Base-by-base conservation (phyloP, 2,329 filamentous ascomycete genomes). In the Zalaria obscura region DNA sequence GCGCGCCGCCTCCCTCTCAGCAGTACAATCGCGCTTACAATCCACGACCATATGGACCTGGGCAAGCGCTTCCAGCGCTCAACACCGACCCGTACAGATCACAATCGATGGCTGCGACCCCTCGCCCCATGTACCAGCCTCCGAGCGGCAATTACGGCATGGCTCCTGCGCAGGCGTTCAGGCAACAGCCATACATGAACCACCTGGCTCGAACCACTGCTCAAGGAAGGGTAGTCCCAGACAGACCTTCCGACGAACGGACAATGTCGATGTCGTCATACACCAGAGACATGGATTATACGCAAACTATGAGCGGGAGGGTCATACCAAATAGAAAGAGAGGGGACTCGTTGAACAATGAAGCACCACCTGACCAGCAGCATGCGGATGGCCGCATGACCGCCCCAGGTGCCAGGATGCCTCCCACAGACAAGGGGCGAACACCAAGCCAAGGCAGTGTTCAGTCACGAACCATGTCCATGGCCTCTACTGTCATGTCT, bases 191-290 rank as follows among this genome's bases (percentile, higher is more conserved):
- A 27, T 89, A 85, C 55, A 76, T 78, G 50, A 70, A 68, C 45
- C 67, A 73, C 42, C 73, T 77, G 51, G 79, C 86, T 32, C 74
- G 81, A 47, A 93, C 86, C 38, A 98, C 91, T 3, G 85, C 88
- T 5, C 88, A 95, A 59, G 91, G 91, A 28, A 76, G 91, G 46
- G 71, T 91, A 31, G 87, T 98, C 5, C 91, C 91, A 1, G 88
- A 95, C 57, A 78, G 89, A 41, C 83, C 88, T 47, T 48, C 51
- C 27, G 85, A 93, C 53, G 89, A 96, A 61, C 77, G 91, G 44
- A 80, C 91, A 48, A 96, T 96, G 91, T 94, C 89, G 36, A 81
- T 98, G 80, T 91, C 82, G 4, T 85, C 83, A 6, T 83, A 86
- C 51, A 72, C 80, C 3, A 72, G 81, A 41, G 85, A 93, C 51